phyloP scores from a whole-genome alignment of 805 yeast species.

The Starmerella scarabaei region DNA sequence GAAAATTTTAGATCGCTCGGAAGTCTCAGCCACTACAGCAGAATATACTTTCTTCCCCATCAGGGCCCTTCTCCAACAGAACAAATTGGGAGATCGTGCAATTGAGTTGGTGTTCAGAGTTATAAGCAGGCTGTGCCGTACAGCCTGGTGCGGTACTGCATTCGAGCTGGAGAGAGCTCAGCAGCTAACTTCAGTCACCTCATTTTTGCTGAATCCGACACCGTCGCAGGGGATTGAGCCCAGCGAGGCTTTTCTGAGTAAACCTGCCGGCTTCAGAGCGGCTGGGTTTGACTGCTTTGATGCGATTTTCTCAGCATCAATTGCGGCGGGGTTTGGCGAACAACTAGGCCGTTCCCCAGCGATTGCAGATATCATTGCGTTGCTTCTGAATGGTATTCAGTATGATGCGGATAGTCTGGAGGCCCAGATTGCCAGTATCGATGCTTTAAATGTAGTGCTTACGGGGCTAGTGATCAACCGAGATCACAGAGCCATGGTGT shows the following conservation, averaged over 20 bases:
- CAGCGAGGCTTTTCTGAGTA: conserved; percentile 10
- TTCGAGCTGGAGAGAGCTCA: conserved; percentile 19
- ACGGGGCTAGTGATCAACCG: conserved; percentile 6
- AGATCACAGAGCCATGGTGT: conserved; percentile 13
- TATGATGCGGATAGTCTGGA: conserved; percentile 12
- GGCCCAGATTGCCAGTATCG: conserved; percentile 19
- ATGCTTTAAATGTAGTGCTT: conserved; percentile 12
- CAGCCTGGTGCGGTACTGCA: conserved; percentile 12
- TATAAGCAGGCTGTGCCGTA: conserved; percentile 31
- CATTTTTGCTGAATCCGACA: conserved; percentile 21
- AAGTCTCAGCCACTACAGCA: conserved; percentile 28
- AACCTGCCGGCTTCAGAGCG: conserved; percentile 17
- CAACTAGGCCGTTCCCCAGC: conserved; percentile 17
- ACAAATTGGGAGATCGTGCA: conserved; percentile 34
- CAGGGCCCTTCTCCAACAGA: conserved; percentile 39
- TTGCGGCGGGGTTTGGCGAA: conserved; percentile 4
- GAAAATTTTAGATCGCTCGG: background rate
- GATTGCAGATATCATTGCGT: conserved; percentile 19
- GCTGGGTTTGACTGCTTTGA: conserved; percentile 23
- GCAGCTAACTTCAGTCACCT: conserved; percentile 20
- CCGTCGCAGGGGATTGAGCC: background rate
- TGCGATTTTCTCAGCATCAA: conserved; percentile 18
- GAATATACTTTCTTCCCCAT: conserved; percentile 54
- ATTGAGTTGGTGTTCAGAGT: conserved; percentile 37
- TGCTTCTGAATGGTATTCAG: conserved; percentile 19